Conservation (phyloP, 2,329 filamentous ascomycete species). For the Zymoseptoria ardabiliae region DNA sequence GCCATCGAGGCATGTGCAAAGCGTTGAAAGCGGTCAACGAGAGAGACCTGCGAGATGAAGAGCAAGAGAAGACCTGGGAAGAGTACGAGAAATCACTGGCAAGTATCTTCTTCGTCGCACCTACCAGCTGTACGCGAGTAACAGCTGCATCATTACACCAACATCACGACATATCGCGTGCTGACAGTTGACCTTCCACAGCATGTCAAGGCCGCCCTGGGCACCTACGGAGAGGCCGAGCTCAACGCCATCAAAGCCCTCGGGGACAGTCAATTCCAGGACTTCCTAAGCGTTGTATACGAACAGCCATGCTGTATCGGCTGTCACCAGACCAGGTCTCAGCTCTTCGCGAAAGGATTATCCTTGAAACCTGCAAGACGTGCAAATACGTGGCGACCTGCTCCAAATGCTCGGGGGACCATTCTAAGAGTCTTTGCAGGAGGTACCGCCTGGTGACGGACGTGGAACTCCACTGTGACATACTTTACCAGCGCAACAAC, state of each 20-base stretch:
- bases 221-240: background rate
- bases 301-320: constrained; percentile 2
- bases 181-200: too few species aligned
- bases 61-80: background rate
- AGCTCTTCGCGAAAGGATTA: background rate
- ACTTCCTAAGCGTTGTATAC: background rate
- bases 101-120: background rate
- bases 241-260: background rate
- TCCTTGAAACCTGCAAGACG: background rate
- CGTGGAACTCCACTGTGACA: constrained; percentile 2
- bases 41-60: background rate
- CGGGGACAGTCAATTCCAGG: background rate
- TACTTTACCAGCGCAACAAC: too few species aligned
- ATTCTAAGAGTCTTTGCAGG: background rate
- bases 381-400: background rate
- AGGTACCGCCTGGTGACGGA: background rate
- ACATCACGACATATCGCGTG: too few species aligned
- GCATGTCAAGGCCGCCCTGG: background rate
- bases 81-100: background rate
- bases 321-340: background rate
- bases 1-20: background rate
- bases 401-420: background rate
- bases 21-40: background rate
- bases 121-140: too few species aligned
- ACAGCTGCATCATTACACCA: too few species aligned